Percentiles rank a stretch among this genome's conserved stretches.
Conservation (phyloP, 495 filamentous ascomycete species). For the Xylaria palmicola region DNA sequence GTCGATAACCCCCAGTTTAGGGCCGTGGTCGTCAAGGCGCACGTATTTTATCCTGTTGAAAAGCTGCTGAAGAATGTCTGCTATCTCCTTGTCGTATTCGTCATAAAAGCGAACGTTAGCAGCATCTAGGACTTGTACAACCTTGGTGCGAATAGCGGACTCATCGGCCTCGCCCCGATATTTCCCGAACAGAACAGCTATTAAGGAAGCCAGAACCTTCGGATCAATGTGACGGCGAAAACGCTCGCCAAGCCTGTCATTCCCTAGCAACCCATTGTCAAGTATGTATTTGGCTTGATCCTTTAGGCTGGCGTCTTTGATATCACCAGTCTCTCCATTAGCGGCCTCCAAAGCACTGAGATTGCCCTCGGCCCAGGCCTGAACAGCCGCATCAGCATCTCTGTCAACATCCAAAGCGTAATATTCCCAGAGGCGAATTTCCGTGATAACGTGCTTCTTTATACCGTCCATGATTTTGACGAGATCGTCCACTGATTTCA, state of each 20-base stretch:
- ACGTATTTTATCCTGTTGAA: slow-evolving; percentile 93
- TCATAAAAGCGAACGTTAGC: slow-evolving; percentile 84
- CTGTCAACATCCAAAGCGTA: slow-evolving; percentile 79
- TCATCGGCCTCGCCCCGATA: slow-evolving; percentile 54
- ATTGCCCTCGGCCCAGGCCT: slow-evolving; percentile 66
- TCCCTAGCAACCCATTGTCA: slow-evolving; percentile 62
- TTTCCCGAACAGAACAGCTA: slow-evolving; percentile 67
- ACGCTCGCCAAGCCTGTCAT: slow-evolving; percentile 72
- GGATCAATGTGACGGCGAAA: slow-evolving; percentile 69
- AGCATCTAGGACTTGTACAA: slow-evolving; percentile 70
- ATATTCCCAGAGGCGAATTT: slow-evolving; percentile 86
- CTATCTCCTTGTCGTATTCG: slow-evolving; percentile 84
- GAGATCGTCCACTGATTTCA: slow-evolving; percentile 72
- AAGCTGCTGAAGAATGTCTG: slow-evolving; percentile 81
- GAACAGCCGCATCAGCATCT: slow-evolving; percentile 64
- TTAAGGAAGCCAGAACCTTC: slow-evolving; percentile 63
- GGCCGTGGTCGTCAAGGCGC: slow-evolving; percentile 86
- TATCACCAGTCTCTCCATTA: slow-evolving; percentile 42
- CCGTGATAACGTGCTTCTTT: slow-evolving; percentile 73
- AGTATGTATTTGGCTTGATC: slow-evolving; percentile 55
- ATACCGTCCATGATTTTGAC: slow-evolving; percentile 78
- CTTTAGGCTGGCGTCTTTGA: slow-evolving; percentile 36
- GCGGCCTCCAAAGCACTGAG: slow-evolving; percentile 45
- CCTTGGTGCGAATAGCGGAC: slow-evolving; percentile 46
- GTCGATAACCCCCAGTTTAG: slow-evolving; percentile 78